Conservation (phyloP, 495 filamentous ascomycete species). For the Lineolata rhizophorae region DNA sequence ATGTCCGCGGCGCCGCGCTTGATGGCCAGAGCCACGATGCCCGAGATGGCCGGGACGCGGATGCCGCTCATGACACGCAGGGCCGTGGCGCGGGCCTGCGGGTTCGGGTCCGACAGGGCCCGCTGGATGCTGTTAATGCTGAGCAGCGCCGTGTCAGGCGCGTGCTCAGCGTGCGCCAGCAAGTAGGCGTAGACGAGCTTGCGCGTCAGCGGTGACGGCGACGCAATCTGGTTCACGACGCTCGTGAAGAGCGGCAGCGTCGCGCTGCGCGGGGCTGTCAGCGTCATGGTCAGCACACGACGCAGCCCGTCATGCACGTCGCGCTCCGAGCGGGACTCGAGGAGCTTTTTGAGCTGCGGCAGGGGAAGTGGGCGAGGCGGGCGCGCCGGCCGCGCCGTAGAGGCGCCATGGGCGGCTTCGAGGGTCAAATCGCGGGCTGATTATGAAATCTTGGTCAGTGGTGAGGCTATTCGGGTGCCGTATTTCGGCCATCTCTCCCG, state of each 20-base stretch:
- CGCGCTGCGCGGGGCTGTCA: slow-evolving; percentile 1
- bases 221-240: slow-evolving; percentile 91
- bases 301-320: slow-evolving; percentile 85
- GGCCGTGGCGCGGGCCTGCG: slow-evolving; percentile 74
- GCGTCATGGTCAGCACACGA: slow-evolving; percentile 63
- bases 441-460: slow-evolving; percentile 1
- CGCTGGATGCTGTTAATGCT: slow-evolving; percentile 98
- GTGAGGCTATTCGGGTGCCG: background rate
- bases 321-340: slow-evolving; percentile 83
- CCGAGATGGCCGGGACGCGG: slow-evolving; percentile 88
- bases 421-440: slow-evolving; percentile 87
- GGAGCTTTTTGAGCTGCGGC: slow-evolving; percentile 69
- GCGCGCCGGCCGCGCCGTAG: slow-evolving; percentile 25
- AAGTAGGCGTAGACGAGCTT: slow-evolving; percentile 97
- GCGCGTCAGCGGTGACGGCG: slow-evolving; percentile 75
- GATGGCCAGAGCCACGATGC: slow-evolving; percentile 92
- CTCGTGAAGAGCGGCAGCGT: slow-evolving; percentile 69
- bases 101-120: slow-evolving; percentile 76
- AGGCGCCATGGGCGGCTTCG: slow-evolving; percentile 54
- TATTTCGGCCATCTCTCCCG: background rate
- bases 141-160: slow-evolving; percentile 82
- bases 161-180: slow-evolving; percentile 81
- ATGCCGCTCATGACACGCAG: slow-evolving; percentile 91
- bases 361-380: slow-evolving; percentile 26
- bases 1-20: slow-evolving; percentile 82